phyloP scores from a whole-genome alignment of 2,329 filamentous ascomycete species.

The Claviceps sp. region DNA sequence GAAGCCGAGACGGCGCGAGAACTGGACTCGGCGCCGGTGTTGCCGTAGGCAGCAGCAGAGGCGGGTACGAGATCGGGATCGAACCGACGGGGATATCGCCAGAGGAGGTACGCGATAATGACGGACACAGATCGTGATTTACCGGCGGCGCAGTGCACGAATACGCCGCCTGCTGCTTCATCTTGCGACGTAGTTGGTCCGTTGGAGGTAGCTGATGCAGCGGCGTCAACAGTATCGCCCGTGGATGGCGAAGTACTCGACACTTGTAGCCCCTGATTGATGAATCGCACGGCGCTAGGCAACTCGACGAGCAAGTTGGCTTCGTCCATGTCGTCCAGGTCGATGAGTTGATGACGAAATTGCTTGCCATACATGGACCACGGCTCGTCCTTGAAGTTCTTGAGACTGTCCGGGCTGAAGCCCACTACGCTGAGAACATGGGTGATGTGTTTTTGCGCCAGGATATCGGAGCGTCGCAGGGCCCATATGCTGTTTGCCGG shows the following conservation, averaged over 20 bases:
- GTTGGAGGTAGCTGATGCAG: too few relatives aligned
- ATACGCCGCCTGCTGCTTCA: conserved; percentile 24
- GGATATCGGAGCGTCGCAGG: conserved; percentile 54
- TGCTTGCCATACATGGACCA: conserved; percentile 37
- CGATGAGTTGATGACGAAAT: conserved; percentile 63
- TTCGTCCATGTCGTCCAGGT: conserved; percentile 84
- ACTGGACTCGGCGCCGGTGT: conserved; percentile 2
- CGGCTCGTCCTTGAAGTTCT: conserved; percentile 35
- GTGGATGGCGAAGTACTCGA: background rate
- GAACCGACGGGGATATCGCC: conserved; percentile 44
- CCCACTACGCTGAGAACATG: conserved; percentile 78
- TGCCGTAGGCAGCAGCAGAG: conserved; percentile 10
- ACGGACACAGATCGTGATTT: conserved; percentile 85
- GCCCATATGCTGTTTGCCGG: conserved; percentile 54
- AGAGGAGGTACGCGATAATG: conserved; percentile 74
- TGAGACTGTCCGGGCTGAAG: conserved; percentile 27
- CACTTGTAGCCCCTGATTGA: conserved; percentile 33
- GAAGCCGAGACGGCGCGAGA: background rate
- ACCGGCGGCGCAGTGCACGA: conserved; percentile 75
- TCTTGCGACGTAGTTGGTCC: too few relatives aligned
- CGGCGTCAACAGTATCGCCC: background rate
- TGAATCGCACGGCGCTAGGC: conserved; percentile 66
- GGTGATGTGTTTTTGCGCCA: conserved; percentile 65
- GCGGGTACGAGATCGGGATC: conserved; percentile 21
- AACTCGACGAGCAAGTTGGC: conserved; percentile 77